Base-by-base conservation (phyloP, 1,284 basidiomycete species). In the Cryptococcus jaspeensis region DNA sequence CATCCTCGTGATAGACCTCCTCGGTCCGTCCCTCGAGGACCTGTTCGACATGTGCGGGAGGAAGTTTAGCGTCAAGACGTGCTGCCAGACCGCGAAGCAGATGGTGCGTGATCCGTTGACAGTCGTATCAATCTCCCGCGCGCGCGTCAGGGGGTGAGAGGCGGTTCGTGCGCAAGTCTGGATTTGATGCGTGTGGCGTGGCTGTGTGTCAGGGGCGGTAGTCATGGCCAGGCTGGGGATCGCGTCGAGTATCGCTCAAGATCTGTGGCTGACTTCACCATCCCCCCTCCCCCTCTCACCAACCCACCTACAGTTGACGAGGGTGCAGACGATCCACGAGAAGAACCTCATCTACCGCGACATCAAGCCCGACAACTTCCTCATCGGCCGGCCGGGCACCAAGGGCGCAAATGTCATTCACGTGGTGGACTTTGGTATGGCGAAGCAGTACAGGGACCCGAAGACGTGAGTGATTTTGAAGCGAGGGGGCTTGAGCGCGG, bases 301-400 rank as follows among this genome's bases (percentile, higher is more conserved):
- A 22, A 43, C 37, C 48, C 36, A 41, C 4, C 9, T 32, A 9
- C 28, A 93, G 91, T 80, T 95, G 56, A 84, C 87, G 46, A 86
- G 93, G 60, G 91, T 95, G 32, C 92, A 96, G 79, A 92, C 90
- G 25, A 94, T 97, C 61, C 93, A 97, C 79, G 92, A 95, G 76
- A 93, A 93, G 83, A 94, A 93, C 78, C 84, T 97, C 69, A 96
- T 97, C 71, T 96, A 97, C 78, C 87, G 93, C 56, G 93, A 97
- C 75, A 97, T 97, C 82, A 97, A 97, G 78, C 92, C 92, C 5
- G 93, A 97, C 80, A 96, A 96, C 80, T 97, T 97, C 76, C 82
- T 97, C 65, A 90, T 96, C 70, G 93, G 93, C 36, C 85, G 92
- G 20, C 89, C 92, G 12, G 87, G 87, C 40, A 94, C 90, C 46